Percentiles rank a stretch among this genome's conserved stretches.
phyloP scores from a whole-genome alignment of 2,329 filamentous ascomycete genomes.

The Pseudogymnoascus sp. region DNA sequence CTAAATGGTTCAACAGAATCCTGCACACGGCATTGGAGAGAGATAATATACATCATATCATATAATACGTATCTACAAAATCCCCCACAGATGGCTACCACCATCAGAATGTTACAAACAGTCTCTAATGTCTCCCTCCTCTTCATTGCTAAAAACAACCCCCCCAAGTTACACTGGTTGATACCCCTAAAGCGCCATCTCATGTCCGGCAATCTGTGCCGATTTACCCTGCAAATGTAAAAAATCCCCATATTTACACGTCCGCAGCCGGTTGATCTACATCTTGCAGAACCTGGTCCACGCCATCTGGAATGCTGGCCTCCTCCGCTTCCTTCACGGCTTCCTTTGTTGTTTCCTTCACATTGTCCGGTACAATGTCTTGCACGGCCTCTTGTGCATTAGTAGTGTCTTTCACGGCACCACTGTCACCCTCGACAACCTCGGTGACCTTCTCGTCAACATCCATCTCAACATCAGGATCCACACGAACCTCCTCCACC shows the following conservation, averaged over 20 bases:
- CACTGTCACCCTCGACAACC: background rate
- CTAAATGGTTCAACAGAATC: background rate
- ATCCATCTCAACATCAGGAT: background rate
- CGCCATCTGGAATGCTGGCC: slow-evolving; percentile 19
- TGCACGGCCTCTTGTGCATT: background rate
- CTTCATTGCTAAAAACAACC: background rate
- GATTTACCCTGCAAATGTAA: slow-evolving; percentile 2
- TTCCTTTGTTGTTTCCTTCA: slow-evolving; percentile 25
- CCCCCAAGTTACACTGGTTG: background rate
- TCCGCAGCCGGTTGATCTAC: slow-evolving; percentile 9
- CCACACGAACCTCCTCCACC: background rate
- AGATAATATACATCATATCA: slow-evolving; percentile 1
- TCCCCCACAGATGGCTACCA: background rate
- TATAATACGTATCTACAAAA: slow-evolving; percentile 7
- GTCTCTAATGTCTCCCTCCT: background rate
- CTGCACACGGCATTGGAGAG: background rate
- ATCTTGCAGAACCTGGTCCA: slow-evolving; percentile 1
- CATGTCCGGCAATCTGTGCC: background rate
- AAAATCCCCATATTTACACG: background rate
- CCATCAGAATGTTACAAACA: background rate
- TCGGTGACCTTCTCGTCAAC: background rate
- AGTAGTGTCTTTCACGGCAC: background rate
- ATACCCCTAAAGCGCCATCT: background rate
- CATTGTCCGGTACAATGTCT: slow-evolving; percentile 42
- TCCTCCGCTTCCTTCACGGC: slow-evolving; percentile 49